Percentiles rank a stretch among this genome's conserved stretches.
phyloP scores from a whole-genome alignment of 192 early-diverging fungal species.

The Backusella circina region DNA sequence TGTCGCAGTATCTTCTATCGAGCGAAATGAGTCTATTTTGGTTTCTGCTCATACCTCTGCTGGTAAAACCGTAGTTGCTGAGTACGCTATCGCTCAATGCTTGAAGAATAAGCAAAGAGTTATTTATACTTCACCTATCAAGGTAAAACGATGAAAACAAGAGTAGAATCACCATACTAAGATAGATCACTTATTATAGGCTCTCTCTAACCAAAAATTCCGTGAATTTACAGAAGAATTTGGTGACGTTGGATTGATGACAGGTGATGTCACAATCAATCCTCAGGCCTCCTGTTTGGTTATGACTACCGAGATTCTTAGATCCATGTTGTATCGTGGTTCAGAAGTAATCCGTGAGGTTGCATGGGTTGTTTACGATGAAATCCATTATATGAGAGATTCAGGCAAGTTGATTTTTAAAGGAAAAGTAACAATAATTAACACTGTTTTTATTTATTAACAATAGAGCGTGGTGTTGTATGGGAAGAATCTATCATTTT shows the following conservation, averaged over 20 bases:
- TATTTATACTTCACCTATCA: constrained; percentile 97
- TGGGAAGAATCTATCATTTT: constrained; percentile 99
- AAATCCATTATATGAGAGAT: constrained; percentile 99
- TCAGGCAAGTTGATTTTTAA: constrained; percentile 49
- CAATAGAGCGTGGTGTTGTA: constrained; percentile 89
- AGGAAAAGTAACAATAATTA: background rate
- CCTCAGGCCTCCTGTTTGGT: constrained; percentile 89
- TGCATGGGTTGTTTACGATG: constrained; percentile 97
- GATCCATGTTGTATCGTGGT: constrained; percentile 96
- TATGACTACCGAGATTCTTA: constrained; percentile 99
- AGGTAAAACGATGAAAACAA: constrained; percentile 42
- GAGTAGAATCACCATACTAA: background rate
- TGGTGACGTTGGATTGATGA: constrained; percentile 98
- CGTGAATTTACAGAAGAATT: constrained; percentile 93
- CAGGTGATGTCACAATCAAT: constrained; percentile 97
- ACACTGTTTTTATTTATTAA: background rate
- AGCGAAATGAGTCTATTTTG: constrained; percentile 90
- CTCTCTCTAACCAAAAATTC: constrained; percentile 98
- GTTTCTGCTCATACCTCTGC: constrained; percentile 96
- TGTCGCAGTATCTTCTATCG: constrained; percentile 83
- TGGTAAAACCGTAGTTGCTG: constrained; percentile 98
- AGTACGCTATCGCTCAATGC: constrained; percentile 94
- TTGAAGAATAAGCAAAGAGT: constrained; percentile 88
- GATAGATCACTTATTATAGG: constrained; percentile 44
- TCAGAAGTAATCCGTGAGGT: constrained; percentile 96